Conservation (phyloP, 176 grass and related monocot species). For the Paspalum notatum region DNA sequence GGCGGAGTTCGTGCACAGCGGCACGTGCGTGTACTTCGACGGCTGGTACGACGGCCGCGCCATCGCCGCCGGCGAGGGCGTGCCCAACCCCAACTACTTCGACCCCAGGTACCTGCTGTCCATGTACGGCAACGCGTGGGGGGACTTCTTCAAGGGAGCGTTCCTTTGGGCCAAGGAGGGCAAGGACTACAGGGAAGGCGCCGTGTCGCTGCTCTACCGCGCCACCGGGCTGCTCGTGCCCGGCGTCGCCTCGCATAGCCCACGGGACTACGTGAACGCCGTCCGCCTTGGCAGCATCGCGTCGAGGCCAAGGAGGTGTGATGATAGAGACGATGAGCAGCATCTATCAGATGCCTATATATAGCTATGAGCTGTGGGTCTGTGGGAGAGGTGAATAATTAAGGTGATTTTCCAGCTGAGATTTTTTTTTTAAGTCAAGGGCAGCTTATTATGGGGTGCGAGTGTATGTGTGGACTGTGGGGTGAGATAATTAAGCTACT, state of each 20-base stretch:
- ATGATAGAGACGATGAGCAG: not conserved
- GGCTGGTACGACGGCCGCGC: constrained; percentile 62
- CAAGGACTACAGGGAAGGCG: constrained; percentile 60
- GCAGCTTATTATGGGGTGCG: not conserved
- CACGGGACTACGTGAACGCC: constrained; percentile 69
- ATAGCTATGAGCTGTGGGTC: too few relatives aligned
- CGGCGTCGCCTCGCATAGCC: constrained; percentile 71
- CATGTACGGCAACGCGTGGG: constrained; percentile 54
- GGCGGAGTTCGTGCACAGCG: constrained; percentile 53
- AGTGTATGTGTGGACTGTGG: not conserved
- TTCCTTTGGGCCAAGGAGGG: constrained; percentile 50
- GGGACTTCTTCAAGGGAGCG: constrained; percentile 62
- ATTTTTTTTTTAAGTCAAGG: too few relatives aligned
- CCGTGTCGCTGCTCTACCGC: constrained; percentile 54
- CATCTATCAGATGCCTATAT: not conserved
- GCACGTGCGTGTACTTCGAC: constrained; percentile 64
- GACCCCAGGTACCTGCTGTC: constrained; percentile 44
- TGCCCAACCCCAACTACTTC: constrained; percentile 76
- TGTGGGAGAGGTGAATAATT: not conserved
- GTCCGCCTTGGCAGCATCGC: constrained; percentile 44
- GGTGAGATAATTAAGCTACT: too few relatives aligned
- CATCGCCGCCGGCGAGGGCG: constrained; percentile 51
- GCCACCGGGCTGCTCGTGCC: constrained; percentile 49
- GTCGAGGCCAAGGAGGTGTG: constrained; percentile 15
- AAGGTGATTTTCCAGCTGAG: not conserved